Conservation (phyloP, 2,329 filamentous ascomycete species). For the Fusarium sp. region DNA sequence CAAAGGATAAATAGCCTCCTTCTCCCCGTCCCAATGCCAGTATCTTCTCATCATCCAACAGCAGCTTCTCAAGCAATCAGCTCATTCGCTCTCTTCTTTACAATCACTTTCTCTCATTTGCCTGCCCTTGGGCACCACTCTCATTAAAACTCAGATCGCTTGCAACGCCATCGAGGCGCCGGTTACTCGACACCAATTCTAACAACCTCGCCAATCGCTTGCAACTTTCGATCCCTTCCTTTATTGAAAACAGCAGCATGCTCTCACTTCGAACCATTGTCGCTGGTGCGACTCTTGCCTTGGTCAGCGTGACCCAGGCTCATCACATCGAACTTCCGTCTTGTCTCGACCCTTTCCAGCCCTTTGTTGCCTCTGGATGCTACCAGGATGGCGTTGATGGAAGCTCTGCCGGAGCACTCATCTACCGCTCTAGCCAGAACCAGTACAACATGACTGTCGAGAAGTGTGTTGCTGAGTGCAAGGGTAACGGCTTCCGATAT, state of each 20-base stretch:
- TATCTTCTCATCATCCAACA: slow-evolving; percentile 30
- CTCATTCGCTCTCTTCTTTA: slow-evolving; percentile 34
- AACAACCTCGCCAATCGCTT: slow-evolving; percentile 18
- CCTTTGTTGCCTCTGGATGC: slow-evolving; percentile 62
- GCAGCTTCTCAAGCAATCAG: slow-evolving; percentile 41
- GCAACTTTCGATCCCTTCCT: slow-evolving; percentile 31
- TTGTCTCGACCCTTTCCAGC: slow-evolving; percentile 58
- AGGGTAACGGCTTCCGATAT: slow-evolving; percentile 63
- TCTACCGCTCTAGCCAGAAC: slow-evolving; percentile 55
- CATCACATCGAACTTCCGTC: slow-evolving; percentile 58
- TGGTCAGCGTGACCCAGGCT: slow-evolving; percentile 53
- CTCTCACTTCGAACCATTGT: slow-evolving; percentile 45
- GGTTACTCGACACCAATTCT: slow-evolving; percentile 8
- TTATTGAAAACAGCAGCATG: slow-evolving; percentile 30
- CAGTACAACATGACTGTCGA: slow-evolving; percentile 58
- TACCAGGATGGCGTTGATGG: slow-evolving; percentile 53
- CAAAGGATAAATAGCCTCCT: slow-evolving; percentile 41
- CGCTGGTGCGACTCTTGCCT: slow-evolving; percentile 53
- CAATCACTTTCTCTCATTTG: slow-evolving; percentile 21
- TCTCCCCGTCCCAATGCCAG: slow-evolving; percentile 5
- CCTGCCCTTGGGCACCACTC: slow-evolving; percentile 34
- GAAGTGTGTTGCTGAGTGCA: slow-evolving; percentile 61
- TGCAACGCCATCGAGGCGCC: slow-evolving; percentile 21
- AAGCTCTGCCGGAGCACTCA: slow-evolving; percentile 52
- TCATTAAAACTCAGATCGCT: slow-evolving; percentile 35